Conservation (phyloP, 1,284 basidiomycete species). For the Papiliotrema laurentii region DNA sequence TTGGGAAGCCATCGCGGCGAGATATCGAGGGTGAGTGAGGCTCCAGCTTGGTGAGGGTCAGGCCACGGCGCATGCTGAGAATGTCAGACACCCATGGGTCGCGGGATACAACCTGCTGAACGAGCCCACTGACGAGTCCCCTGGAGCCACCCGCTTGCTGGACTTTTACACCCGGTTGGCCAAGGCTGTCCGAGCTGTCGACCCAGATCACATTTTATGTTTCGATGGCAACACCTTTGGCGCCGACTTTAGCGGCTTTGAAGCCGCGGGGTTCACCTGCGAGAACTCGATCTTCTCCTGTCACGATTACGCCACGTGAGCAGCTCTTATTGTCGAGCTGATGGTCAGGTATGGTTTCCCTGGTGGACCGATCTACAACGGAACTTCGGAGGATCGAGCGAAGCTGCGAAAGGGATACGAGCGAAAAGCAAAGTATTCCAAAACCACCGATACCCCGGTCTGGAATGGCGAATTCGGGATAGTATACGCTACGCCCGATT, state of each 20-base stretch:
- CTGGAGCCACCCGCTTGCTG: conserved; percentile 52
- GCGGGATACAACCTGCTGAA: conserved; percentile 66
- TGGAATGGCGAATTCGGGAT: conserved; percentile 58
- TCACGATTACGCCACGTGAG: conserved; percentile 60
- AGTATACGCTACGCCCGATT: conserved; percentile 32
- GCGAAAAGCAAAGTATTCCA: conserved; percentile 53
- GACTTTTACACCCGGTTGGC: conserved; percentile 61
- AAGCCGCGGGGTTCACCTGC: conserved; percentile 49
- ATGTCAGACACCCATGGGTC: conserved; percentile 61
- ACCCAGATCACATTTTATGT: conserved; percentile 57
- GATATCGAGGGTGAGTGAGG: not conserved
- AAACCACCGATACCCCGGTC: not conserved
- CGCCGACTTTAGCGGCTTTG: conserved; percentile 66
- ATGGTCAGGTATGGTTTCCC: conserved; percentile 57
- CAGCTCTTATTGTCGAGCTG: not conserved
- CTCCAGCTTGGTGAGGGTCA: conserved; percentile 49
- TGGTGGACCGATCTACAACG: conserved; percentile 48
- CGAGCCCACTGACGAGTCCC: conserved; percentile 62
- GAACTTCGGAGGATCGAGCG: conserved; percentile 53
- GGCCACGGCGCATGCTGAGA: no score
- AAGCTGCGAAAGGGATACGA: conserved; percentile 52
- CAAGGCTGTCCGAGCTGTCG: conserved; percentile 61
- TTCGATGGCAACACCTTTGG: conserved; percentile 61
- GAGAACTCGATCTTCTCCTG: conserved; percentile 68
- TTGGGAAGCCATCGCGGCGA: conserved; percentile 59